Base-by-base conservation (phyloP, 2,329 filamentous ascomycete genomes). In the Cryoendolithus antarcticus region DNA sequence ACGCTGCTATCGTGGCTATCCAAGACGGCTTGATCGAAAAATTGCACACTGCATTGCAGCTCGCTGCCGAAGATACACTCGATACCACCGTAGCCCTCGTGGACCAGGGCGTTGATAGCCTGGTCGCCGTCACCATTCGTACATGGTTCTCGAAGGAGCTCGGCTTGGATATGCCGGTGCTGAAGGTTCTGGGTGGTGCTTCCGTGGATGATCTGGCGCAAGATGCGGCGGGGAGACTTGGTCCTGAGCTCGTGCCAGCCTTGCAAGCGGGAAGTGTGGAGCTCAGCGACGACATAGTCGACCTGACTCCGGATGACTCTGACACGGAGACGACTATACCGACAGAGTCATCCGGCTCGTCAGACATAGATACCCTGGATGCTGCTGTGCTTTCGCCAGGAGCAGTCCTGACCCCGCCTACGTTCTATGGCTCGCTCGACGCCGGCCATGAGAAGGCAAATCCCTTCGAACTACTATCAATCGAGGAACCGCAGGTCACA, bases 141-240 rank as follows among this genome's bases (percentile, higher is more conserved):
- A 52, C 62, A 2, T 74, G 70, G 70, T 67, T 72, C 42, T 30
- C 63, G n/a, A 67, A 67, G 38, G 54, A 65, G 30, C 34, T 71
- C 0, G 43, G 63, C 0, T 50, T 63, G 0, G 63, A 72, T 34
- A 58, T 72, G 1, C 63, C 67, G 0, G 61, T 71, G 2, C 52
- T 72, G 3, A 66, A 66, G 41, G 57, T 72, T 30, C 45, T 70
- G 3, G 12, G 35, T 19, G 35, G 35, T 28, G 35, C 35, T 28
- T 32, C 30, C 10, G 12, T 32, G 10, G 12, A n/a, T n/a, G 30
- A 32, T 32, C 30, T 32, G 30, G 30, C 30, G 30, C 10, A n/a
- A 32, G 30, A 32, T n/a, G 30, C 12, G 10, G 30, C 30, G 12
- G 30, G 10, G 3, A 32, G 10, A 32, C 30, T 32, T 32, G 10